Percentiles rank a stretch among this genome's conserved stretches.
Evolutionary conservation across 1,284 basidiomycete genomes (phyloP).

Genomic region (Coriolopsis trogii): DNA sequence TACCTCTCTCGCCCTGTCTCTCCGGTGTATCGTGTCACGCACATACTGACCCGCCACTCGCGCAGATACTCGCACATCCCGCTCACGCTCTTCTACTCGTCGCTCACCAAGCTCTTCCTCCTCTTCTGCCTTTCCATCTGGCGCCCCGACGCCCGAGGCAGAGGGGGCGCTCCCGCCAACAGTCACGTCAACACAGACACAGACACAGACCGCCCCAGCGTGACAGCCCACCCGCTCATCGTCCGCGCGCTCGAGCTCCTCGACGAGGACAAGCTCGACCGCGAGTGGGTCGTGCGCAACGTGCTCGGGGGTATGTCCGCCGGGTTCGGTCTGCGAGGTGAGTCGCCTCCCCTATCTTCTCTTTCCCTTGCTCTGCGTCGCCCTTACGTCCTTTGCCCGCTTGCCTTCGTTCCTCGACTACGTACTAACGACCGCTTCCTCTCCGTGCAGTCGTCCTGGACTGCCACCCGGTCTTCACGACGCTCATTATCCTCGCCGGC

Average conservation of each 20-base stretch:
- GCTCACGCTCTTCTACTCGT: slow-evolving; percentile 84
- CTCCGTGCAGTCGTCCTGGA: slow-evolving; percentile 66
- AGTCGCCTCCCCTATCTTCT: slow-evolving; percentile 1
- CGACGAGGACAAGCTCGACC: slow-evolving; percentile 72
- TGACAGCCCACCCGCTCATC: slow-evolving; percentile 36
- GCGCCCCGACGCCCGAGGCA: slow-evolving; percentile 50
- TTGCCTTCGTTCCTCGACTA: neutral
- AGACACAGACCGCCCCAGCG: neutral
- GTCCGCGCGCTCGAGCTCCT: slow-evolving; percentile 48
- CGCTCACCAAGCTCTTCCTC: slow-evolving; percentile 84
- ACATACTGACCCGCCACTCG: neutral
- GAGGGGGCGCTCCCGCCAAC: neutral
- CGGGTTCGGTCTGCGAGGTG: slow-evolving; percentile 69
- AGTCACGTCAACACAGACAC: neutral
- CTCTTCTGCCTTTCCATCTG: slow-evolving; percentile 85
- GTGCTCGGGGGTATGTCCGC: slow-evolving; percentile 85
- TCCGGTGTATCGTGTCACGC: no score
- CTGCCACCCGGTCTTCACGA: slow-evolving; percentile 76
- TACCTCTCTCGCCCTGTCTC: no score
- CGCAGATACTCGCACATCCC: slow-evolving; percentile 73
- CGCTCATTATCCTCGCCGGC: slow-evolving; percentile 73
- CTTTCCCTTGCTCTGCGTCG: neutral
- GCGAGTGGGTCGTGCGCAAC: slow-evolving; percentile 85
- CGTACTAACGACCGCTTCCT: neutral
- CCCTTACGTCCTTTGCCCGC: neutral